Evolutionary conservation across 2,329 filamentous ascomycete genomes (phyloP), one percentile per base, ranked within the genome.

Genomic region (Alternaria gansuensis): DNA sequence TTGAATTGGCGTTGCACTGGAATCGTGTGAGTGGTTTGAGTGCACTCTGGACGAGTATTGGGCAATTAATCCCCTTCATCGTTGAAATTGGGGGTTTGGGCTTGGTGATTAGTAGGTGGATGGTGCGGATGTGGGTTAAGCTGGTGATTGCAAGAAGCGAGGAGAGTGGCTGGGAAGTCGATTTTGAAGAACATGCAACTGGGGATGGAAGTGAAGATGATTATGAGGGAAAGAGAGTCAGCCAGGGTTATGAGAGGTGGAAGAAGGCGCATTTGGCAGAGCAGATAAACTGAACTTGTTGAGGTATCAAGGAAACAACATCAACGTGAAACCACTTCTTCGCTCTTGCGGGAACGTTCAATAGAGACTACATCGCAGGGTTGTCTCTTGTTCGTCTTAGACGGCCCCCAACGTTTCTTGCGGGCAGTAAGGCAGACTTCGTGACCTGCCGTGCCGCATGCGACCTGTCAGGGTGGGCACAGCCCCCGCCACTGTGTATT

Each of bases 21-120:
- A 37, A 29, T 67, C 8, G 62, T 54, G 48, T 67, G 6, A 29
- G 26, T 23, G 62, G 57, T 4, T 34, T 65, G 11, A 14, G 17
- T 7, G 58, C 29, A 11, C 39, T 63, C 4, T 55, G 44, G 45
- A 51, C 31, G 5, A 65, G 44, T 60, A 45, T 67, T 33, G 60
- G 64, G 24, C 62, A 67, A 36, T 46, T 65, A 26, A 54, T 67
- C 41, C 64, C 64, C 13, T 65, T 65, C 36, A 53, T 67, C 4
- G 59, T 65, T 34, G 62, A 60, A 11, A 34, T 65, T 23, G 46
- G 39, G 4, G 59, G 62, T 5, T 37, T 67, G 40, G 31, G 31
- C 5, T 26, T 67, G 26, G 53, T 65, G 10, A 5, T 54, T 4
- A 31, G 26, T 17, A 46, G 54, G 24, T 60, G 57, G 56, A 31